Conservation (phyloP, 441 rosid species). For the Adansonia grandidieri region DNA sequence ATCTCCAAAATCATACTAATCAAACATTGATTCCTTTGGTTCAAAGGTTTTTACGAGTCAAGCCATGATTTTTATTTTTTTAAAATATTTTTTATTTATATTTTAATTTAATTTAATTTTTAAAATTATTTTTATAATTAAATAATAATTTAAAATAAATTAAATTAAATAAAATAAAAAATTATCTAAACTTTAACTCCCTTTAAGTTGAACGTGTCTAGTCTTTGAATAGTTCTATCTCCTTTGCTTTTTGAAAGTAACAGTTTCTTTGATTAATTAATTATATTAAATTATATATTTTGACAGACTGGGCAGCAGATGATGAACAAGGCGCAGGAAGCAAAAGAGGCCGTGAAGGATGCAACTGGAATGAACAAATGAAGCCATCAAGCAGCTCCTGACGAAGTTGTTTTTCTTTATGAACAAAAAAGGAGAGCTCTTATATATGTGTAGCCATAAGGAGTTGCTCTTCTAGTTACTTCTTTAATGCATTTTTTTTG, state of each 20-base stretch:
- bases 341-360: conserved; percentile 63
- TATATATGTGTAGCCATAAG: not conserved
- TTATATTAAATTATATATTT: not conserved
- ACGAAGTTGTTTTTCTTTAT: not conserved
- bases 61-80: too few species aligned
- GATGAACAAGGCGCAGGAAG: conserved; percentile 60
- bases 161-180: too few species aligned
- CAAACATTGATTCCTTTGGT: not conserved
- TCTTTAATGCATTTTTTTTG: not conserved
- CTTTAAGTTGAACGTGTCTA: too few species aligned
- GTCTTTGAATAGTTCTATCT: too few species aligned
- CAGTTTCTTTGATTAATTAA: too few species aligned
- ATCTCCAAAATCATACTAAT: not conserved
- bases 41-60: too few species aligned
- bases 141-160: too few species aligned
- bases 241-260: not conserved
- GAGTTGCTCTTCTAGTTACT: not conserved
- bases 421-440: conserved; percentile 24
- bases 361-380: conserved; percentile 71
- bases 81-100: too few species aligned
- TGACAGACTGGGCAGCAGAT: conserved; percentile 47
- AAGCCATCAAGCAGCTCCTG: conserved; percentile 28
- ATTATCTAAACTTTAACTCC: too few species aligned
- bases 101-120: too few species aligned
- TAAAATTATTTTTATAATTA: too few species aligned